Conservation (phyloP, 306 rosid genomes). For the Vigna unguiculata region DNA sequence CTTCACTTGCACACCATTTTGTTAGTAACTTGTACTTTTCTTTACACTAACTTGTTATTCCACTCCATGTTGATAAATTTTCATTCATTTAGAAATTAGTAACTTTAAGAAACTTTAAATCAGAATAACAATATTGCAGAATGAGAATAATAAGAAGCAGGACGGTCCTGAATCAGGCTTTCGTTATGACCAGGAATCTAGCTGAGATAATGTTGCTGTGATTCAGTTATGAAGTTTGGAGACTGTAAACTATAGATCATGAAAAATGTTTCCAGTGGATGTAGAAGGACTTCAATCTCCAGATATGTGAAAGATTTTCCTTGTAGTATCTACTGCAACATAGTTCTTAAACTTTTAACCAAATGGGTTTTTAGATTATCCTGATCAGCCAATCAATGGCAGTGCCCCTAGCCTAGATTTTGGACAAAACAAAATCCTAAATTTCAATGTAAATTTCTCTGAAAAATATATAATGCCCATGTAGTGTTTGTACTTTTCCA, state of each 20-base stretch:
- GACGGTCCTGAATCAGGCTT: no score
- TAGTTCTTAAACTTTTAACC: not conserved
- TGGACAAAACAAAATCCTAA: slow-evolving; percentile 7
- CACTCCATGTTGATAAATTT: not conserved
- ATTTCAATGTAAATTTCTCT: not conserved
- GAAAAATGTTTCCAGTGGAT: not conserved
- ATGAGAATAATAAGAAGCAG: not conserved
- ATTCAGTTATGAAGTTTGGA: not conserved
- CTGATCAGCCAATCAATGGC: not conserved
- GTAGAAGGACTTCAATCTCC: not conserved
- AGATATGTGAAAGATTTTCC: not conserved
- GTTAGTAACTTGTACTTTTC: not conserved
- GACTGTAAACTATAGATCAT: not conserved
- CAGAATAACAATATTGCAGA: slow-evolving; percentile 14
- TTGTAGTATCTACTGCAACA: not conserved
- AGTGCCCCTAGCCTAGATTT: not conserved
- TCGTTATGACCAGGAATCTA: not conserved
- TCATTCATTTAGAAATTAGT: not conserved
- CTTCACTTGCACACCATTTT: slow-evolving; percentile 5
- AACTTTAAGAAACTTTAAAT: not conserved
- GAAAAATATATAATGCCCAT: not conserved
- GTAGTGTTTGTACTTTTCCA: not conserved
- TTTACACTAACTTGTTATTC: not conserved
- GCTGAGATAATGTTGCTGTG: not conserved
- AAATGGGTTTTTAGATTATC: not conserved